Base-by-base conservation (phyloP, 257 asterid genomes). In the Nemophila menziesii region DNA sequence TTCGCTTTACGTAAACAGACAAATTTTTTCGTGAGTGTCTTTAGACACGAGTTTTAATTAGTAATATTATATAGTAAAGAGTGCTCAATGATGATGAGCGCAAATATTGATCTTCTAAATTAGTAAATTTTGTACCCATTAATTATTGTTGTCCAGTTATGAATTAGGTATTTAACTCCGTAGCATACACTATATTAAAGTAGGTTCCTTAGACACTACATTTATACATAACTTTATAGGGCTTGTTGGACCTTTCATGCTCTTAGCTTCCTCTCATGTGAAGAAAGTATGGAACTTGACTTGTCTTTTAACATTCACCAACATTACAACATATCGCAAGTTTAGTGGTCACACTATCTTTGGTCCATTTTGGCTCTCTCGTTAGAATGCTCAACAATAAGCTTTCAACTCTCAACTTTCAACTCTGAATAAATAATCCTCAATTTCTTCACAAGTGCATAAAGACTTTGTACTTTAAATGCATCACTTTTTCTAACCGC, bases 271-370 rank as follows among this genome's bases (percentile, higher is more conserved):
- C 16, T 26, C 17, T 27, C 48, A 23, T 48, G 51, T 33, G 47
- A 54, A 41, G 20, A 48, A 33, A 42, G 11, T 10, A 47, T 46
- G 56, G 56, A 49, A 60, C 55, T 45, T 33, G 21, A 22, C 42
- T 54, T 19, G 19, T 51, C 10, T 10, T 9, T 3, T 27, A 34
- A 39, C 5, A 8, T 4, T 15, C 5, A 17, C 17, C 5, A 20
- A 8, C 20, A 41, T 8, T 5, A n/a, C 22, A 8, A 7, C 18
- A 14, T 11, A 34, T 16, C 5, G 22, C 33, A 16, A 33, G 24
- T 44, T 33, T 33, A 21, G 11, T 20, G 52, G 38, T 23, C 41
- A 51, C 20, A 23, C 15, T 10, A 24, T 16, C 22, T 26, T 20
- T 10, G 36, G 36, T 29, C 36, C 36, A 26, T 26, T 49, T 49